Evolutionary conservation across 371 early-diverging fungal genomes (phyloP), one percentile per base, ranked within the genome.

Genomic region (Polyrhizophydium stewartii): DNA sequence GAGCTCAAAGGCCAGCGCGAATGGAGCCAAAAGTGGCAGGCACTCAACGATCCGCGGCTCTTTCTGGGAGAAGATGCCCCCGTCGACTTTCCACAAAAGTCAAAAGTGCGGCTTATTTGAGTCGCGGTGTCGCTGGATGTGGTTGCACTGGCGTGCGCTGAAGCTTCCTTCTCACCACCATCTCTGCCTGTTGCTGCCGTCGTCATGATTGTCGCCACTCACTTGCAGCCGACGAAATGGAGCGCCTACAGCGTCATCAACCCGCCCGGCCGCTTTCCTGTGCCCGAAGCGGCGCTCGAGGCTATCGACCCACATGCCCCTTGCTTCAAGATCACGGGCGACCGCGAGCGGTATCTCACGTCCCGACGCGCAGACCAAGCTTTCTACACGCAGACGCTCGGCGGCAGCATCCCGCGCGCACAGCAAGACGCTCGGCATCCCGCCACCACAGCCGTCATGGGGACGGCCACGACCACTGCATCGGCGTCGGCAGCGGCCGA

Each of bases 1-100:
- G 76, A 75, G 57, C 52, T 70, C 52, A 68, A 65, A 35, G 55
- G 65, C 1, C 72, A 70, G 56, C 59, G 71, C 17, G 69, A 70
- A 52, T 75, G 72, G 71, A 71, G 68, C 58, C 64, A 67, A 17
- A 65, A 64, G 52, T 75, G 76, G 76, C 55, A 56, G 31, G 9
- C 33, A 9, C 50, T 75, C n/a, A 71, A 68, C 47, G 75, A 75
- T 58, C 70, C 72, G 7, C 61, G 59, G 41, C 58, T 75, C 56
- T 75, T 67, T 55, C 25, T 63, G 37, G 61, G 65, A 9, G 52
- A 47, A 17, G 41, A 25, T 25, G 28, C 49, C 25, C 51, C 52
- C 45, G 43, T 28, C 25, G 25, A 38, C 27, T 58, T 9, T 40
- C 43, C 43, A 2, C 30, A 24, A 28, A 58, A 58, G 46, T 10